These are phyloP conservation scores for Capronia americana DNA, from an alignment of 2,329 filamentous ascomycete species.

Conservation along the genomic window DNA sequence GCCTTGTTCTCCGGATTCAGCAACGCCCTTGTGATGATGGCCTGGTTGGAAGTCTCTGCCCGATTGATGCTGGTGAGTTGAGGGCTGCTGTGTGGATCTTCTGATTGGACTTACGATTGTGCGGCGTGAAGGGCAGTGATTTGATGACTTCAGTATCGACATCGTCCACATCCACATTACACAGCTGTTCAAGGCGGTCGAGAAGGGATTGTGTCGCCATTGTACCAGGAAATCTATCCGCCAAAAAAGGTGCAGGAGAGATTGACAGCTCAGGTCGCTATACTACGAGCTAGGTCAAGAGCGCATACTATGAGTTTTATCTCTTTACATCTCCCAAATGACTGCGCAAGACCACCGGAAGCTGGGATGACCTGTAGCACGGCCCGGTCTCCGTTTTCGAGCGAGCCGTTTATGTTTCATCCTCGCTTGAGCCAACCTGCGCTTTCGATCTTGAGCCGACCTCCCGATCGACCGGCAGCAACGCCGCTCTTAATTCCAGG, in stretches of 20 bases:
- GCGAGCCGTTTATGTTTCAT: background rate
- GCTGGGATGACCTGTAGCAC: background rate
- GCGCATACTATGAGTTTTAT: background rate
- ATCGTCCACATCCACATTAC: background rate
- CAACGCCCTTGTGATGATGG: background rate
- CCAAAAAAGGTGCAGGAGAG: background rate
- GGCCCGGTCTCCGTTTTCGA: background rate
- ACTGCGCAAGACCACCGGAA: background rate
- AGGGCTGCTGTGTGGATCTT: background rate
- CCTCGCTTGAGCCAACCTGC: background rate
- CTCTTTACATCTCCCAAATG: background rate
- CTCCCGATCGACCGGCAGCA: too few relatives aligned
- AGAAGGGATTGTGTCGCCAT: background rate
- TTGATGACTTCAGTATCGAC: background rate
- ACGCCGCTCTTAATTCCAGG: background rate
- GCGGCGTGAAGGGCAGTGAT: background rate
- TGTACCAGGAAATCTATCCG: background rate
- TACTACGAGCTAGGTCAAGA: background rate
- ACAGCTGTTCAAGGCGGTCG: background rate
- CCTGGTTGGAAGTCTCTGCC: background rate
- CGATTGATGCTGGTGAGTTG: background rate
- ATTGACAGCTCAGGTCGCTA: background rate
- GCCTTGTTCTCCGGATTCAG: background rate
- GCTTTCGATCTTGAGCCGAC: too few relatives aligned
- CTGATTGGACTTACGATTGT: background rate